A percentile compares a stretch with the other conserved stretches of the same genome.
Conservation (phyloP, 345 rosid genomes). For the Hirschfeldia incana region DNA sequence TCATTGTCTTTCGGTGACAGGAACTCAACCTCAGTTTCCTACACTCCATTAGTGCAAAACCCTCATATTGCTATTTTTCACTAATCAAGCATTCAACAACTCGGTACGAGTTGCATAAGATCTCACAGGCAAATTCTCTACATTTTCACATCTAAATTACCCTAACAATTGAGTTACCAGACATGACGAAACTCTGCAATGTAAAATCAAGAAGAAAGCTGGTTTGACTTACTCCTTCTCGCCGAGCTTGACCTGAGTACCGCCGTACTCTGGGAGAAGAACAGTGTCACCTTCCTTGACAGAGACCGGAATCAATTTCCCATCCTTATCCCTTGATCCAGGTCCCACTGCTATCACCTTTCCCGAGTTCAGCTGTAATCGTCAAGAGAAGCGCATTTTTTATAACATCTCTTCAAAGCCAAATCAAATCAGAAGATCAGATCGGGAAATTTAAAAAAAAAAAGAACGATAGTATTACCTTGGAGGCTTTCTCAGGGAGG, state of each 20-base stretch:
- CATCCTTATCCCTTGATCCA: slow-evolving; percentile 63
- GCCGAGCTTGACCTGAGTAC: slow-evolving; percentile 78
- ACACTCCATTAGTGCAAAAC: no score
- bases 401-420: not conserved
- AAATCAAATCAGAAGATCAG: not conserved
- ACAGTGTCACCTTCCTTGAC: slow-evolving; percentile 90
- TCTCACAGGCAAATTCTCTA: not conserved
- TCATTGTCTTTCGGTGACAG: no score
- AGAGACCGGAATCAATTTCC: slow-evolving; percentile 62
- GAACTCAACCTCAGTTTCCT: no score
- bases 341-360: slow-evolving; percentile 80
- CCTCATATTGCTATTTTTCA: no score
- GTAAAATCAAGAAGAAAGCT: not conserved
- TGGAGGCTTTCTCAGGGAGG: slow-evolving; percentile 70
- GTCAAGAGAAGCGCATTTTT: not conserved
- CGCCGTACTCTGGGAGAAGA: slow-evolving; percentile 83
- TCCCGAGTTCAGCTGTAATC: slow-evolving; percentile 73
- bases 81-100: not conserved
- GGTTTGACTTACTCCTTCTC: slow-evolving; percentile 62
- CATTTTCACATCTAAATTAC: not conserved
- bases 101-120: not conserved
- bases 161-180: not conserved
- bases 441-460: not conserved
- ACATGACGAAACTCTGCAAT: not conserved
- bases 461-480: slow-evolving; percentile 37